Evolutionary conservation across 352 stramenopile genomes (phyloP).

Genomic region (Chrysophaeum taylorii): DNA sequence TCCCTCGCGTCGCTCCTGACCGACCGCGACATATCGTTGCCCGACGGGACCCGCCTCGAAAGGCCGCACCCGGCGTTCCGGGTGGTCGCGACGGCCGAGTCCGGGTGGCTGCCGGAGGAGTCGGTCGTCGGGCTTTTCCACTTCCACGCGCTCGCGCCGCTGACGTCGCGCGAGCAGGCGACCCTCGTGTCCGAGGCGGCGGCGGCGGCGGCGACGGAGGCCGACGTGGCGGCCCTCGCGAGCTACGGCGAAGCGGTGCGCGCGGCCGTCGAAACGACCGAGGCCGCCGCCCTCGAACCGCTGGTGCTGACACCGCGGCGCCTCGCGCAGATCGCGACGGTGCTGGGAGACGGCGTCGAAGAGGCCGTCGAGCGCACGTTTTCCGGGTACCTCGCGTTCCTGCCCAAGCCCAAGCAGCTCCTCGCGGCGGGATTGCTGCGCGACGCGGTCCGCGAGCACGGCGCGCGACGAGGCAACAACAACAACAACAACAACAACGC

Average conservation of each 20-base stretch:
- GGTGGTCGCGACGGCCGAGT: conserved; percentile 55
- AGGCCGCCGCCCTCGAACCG: not conserved
- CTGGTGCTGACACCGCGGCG: not conserved
- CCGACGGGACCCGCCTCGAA: conserved; percentile 69
- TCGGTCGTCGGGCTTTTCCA: conserved; percentile 63
- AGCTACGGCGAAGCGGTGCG: conserved; percentile 23
- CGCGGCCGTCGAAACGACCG: not conserved
- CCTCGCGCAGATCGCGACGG: not conserved
- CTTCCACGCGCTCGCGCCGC: conserved; percentile 54
- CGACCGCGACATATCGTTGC: conserved; percentile 70
- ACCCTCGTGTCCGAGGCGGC: too few relatives aligned
- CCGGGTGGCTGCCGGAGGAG: conserved; percentile 58
- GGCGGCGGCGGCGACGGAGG: too few relatives aligned
- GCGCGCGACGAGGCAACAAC: not conserved
- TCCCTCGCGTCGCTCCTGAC: conserved; percentile 70
- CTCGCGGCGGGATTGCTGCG: not conserved
- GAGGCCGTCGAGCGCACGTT: not conserved
- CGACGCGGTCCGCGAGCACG: not conserved
- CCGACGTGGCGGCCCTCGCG: too few relatives aligned
- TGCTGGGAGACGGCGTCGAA: not conserved
- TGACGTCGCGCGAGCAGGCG: too few relatives aligned
- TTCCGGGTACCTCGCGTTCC: not conserved
- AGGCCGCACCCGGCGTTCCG: conserved; percentile 68
- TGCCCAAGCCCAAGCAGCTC: not conserved
- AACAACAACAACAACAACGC: conserved; percentile 29